Evolutionary conservation across 108 stramenopile species (phyloP).

Genomic region (Conticribra guillardii): DNA sequence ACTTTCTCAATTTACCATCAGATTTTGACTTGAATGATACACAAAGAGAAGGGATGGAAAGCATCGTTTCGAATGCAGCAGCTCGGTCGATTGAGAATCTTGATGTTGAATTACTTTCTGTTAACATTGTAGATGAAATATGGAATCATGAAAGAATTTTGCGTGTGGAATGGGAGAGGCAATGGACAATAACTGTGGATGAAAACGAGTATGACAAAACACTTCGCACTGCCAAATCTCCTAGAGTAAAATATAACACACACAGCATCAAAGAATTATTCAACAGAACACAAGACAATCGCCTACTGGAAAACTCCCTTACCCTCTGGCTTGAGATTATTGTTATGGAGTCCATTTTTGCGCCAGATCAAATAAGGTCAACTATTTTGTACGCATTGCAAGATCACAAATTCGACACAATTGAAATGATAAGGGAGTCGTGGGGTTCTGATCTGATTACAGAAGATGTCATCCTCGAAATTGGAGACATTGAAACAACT

Average conservation of each 20-base stretch:
- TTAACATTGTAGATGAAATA: constrained; percentile 18
- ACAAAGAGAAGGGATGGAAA: constrained; percentile 3
- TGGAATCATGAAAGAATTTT: neutral
- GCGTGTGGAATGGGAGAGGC: constrained; percentile 1
- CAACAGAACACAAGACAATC: neutral
- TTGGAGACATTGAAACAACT: neutral
- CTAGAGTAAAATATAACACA: neutral
- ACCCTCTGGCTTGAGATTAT: constrained; percentile 12
- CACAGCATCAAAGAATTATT: neutral
- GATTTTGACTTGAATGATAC: constrained; percentile 1
- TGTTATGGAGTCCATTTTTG: neutral
- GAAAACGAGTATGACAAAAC: neutral
- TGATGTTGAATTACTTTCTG: constrained; percentile 3
- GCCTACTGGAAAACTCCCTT: neutral
- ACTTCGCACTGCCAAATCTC: too few species aligned
- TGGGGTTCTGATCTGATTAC: constrained; percentile 9
- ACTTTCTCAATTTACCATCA: constrained; percentile 12
- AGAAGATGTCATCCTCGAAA: neutral
- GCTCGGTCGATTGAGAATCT: neutral
- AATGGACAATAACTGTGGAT: neutral
- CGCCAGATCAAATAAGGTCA: neutral
- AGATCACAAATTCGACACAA: constrained; percentile 11
- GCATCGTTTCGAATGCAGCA: constrained; percentile 3
- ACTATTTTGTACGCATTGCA: neutral
- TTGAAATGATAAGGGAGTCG: neutral